Conservation (phyloP, 2,329 filamentous ascomycete species). For the Pestalotiopsis sp. region DNA sequence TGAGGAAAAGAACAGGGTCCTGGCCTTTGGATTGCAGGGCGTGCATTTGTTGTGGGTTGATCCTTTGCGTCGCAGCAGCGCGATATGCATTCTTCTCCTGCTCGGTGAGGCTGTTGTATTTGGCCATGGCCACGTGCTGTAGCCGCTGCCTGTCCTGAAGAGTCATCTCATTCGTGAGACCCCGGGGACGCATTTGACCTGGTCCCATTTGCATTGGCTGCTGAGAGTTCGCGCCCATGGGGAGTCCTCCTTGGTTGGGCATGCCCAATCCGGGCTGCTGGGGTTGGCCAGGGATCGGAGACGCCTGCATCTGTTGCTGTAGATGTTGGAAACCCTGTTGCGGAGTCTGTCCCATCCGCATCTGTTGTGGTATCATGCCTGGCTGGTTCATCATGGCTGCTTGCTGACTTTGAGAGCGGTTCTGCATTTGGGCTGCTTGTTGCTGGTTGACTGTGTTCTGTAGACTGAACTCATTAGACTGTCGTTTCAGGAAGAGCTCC, state of each 20-base stretch:
- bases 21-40: slow-evolving; percentile 46
- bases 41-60: slow-evolving; percentile 40
- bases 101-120: slow-evolving; percentile 43
- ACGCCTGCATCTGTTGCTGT: slow-evolving; percentile 60
- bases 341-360: slow-evolving; percentile 50
- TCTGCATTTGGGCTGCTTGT: slow-evolving; percentile 36
- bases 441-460: slow-evolving; percentile 52
- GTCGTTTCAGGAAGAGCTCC: slow-evolving; percentile 53
- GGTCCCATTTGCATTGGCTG: slow-evolving; percentile 39
- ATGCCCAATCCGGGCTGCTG: slow-evolving; percentile 43
- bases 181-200: slow-evolving; percentile 27
- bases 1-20: slow-evolving; percentile 53
- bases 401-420: slow-evolving; percentile 27
- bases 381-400: slow-evolving; percentile 54
- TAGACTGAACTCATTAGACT: slow-evolving; percentile 49
- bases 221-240: slow-evolving; percentile 28
- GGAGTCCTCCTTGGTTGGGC: slow-evolving; percentile 36
- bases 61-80: slow-evolving; percentile 36
- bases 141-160: slow-evolving; percentile 48
- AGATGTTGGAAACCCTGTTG: slow-evolving; percentile 60
- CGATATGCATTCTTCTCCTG: slow-evolving; percentile 45
- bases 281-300: slow-evolving; percentile 51
- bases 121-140: slow-evolving; percentile 43
- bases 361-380: slow-evolving; percentile 51
- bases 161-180: slow-evolving; percentile 35